phyloP scores from a whole-genome alignment of 78 protist genomes.

The Creolimax fragrantissima region DNA sequence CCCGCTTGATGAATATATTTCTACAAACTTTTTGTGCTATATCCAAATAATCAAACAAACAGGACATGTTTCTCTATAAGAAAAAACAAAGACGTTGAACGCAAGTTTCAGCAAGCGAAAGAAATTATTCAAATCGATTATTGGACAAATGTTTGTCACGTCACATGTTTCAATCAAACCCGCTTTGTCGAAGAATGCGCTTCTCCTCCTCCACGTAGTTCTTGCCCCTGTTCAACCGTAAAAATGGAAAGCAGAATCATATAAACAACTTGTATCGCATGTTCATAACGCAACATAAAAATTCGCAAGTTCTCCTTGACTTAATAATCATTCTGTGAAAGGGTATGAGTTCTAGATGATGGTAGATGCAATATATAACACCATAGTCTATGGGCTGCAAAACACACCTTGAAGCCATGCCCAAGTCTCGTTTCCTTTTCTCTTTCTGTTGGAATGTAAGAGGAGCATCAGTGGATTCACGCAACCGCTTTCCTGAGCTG shows the following conservation, averaged over 20 bases:
- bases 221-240: neutral
- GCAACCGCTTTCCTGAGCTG: neutral
- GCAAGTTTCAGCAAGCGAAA: no score
- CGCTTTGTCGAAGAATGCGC: neutral
- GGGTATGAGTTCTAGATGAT: neutral
- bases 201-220: neutral
- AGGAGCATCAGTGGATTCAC: neutral
- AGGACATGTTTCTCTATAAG: no score
- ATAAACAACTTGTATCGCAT: neutral
- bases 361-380: neutral
- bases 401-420: neutral
- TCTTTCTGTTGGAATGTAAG: neutral
- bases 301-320: neutral
- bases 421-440: neutral
- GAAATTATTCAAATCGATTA: no score
- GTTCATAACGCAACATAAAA: neutral
- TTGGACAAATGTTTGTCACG: no score
- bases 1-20: no score
- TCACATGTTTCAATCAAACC: neutral
- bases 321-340: neutral
- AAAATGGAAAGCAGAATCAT: neutral
- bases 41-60: no score
- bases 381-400: neutral
- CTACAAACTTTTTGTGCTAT: no score
- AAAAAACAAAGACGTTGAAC: no score